Base-by-base conservation (phyloP, 768 basidiomycete genomes). In the Tricholoma sp. region DNA sequence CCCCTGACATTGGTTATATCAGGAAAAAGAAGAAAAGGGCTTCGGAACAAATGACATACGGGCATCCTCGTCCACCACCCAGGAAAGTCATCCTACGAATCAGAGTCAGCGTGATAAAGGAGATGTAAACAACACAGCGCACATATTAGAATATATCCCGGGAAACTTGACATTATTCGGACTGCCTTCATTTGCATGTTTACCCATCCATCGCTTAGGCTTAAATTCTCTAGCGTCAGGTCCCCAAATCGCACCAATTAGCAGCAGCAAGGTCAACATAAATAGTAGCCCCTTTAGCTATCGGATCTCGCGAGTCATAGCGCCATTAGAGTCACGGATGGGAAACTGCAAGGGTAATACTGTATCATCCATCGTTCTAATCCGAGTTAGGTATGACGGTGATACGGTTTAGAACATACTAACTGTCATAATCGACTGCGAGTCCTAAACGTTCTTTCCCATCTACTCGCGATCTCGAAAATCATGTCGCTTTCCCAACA, bases 211-310 rank as follows among this genome's bases (percentile, higher is more conserved):
- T 18, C 80, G 64, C 57, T 80, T 78, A 0, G 79, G 80, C 50
- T 76, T 80, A 72, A 77, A 80, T 57, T 79, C 75, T 12, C 67
- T 37, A 2, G 76, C 75, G 58, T 82, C 79, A 1, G 72, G 69
- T 9, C 80, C 80, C 79, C 79, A 83, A 16, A 80, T 59, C 11
- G 69, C 69, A 16, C 0, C 70, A 65, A 57, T 81, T 81, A 2
- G 71, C 56, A 19, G 59, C 59, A 39, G 65, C 46, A 22, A 73
- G 37, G 37, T 74, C 68, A 54, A 71, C 46, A 64, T 70, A 55
- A 57, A 78, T 52, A 53, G 63, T 32, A 37, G 78, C 79, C 35
- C 72, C 71, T 37, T 74, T 73, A 0, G 72, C 69, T 11, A 81
- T 66, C 0, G 65, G 1, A 81, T 62, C 37, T 76, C 70, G 59